Percentiles rank a stretch among this genome's conserved stretches.
phyloP scores from a whole-genome alignment of 768 basidiomycete genomes.

The Rhizopogon rudus region DNA sequence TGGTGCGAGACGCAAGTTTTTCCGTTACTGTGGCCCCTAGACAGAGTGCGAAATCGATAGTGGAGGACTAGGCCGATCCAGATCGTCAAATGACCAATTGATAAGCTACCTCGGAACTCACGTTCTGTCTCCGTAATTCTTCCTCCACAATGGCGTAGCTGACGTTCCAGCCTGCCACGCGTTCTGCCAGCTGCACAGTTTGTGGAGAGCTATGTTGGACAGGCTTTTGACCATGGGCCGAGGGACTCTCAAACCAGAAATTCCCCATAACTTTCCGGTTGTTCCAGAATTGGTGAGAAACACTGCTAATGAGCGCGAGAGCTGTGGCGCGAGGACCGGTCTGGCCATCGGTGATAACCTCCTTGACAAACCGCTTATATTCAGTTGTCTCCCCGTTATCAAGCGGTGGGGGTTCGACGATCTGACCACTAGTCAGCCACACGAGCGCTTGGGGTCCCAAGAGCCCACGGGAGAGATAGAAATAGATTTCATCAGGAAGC shows the following conservation, averaged over 20 bases:
- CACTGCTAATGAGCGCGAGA: slow-evolving; percentile 81
- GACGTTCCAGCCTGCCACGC: slow-evolving; percentile 89
- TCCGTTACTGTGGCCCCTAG: slow-evolving; percentile 86
- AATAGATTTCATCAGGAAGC: slow-evolving; percentile 94
- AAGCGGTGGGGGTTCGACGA: slow-evolving; percentile 82
- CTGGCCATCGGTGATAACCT: slow-evolving; percentile 92
- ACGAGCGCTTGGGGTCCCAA: slow-evolving; percentile 85
- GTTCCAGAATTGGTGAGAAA: slow-evolving; percentile 76
- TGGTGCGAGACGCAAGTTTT: slow-evolving; percentile 77
- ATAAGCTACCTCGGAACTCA: slow-evolving; percentile 39
- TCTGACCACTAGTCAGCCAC: slow-evolving; percentile 89
- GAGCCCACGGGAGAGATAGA: slow-evolving; percentile 90
- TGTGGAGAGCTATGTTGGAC: slow-evolving; percentile 71
- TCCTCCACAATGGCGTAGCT: slow-evolving; percentile 83
- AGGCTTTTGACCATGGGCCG: slow-evolving; percentile 46
- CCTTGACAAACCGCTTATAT: slow-evolving; percentile 92
- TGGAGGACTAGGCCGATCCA: slow-evolving; percentile 67
- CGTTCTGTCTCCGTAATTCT: slow-evolving; percentile 93
- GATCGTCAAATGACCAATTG: slow-evolving; percentile 18
- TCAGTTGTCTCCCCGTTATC: slow-evolving; percentile 95
- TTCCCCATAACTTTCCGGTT: slow-evolving; percentile 64
- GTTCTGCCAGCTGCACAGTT: slow-evolving; percentile 83
- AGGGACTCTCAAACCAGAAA: slow-evolving; percentile 70
- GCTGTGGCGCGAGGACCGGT: slow-evolving; percentile 91
- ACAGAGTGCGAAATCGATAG: slow-evolving; percentile 94